phyloP scores from a whole-genome alignment of 108 stramenopile species.

The Parietichytrium sp. region DNA sequence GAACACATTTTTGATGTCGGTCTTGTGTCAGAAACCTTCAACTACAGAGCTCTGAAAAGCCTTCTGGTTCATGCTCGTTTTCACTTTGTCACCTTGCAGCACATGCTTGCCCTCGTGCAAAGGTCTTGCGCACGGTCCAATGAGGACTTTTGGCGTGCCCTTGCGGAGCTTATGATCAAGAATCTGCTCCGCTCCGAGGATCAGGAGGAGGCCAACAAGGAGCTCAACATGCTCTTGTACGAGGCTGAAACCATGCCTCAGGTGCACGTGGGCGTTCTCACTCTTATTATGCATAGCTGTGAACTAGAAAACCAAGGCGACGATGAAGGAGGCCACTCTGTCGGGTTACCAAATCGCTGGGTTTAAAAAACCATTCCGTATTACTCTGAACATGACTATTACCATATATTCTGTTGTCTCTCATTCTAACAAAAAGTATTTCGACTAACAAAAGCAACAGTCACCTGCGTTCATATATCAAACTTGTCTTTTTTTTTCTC shows the following conservation, averaged over 20 bases:
- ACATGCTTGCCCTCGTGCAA: neutral
- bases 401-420: too few relatives aligned
- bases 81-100: neutral
- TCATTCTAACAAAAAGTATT: too few relatives aligned
- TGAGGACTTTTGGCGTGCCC: neutral
- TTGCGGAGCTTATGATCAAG: slow-evolving; percentile 3
- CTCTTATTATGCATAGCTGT: slow-evolving; percentile 2
- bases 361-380: too few relatives aligned
- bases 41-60: neutral
- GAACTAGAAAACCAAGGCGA: neutral
- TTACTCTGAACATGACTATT: too few relatives aligned
- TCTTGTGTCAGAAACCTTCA: too few relatives aligned
- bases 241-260: slow-evolving; percentile 5
- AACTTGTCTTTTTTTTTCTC: too few relatives aligned
- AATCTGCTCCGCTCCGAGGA: neutral
- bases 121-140: neutral
- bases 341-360: neutral
- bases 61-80: neutral
- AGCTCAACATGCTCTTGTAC: neutral
- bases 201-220: neutral
- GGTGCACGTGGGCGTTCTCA: slow-evolving; percentile 16
- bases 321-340: neutral
- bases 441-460: too few relatives aligned
- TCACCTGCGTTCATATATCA: too few relatives aligned
- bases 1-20: too few relatives aligned